phyloP scores from a whole-genome alignment of 2,329 filamentous ascomycete species.

The Trichoderma sp. region DNA sequence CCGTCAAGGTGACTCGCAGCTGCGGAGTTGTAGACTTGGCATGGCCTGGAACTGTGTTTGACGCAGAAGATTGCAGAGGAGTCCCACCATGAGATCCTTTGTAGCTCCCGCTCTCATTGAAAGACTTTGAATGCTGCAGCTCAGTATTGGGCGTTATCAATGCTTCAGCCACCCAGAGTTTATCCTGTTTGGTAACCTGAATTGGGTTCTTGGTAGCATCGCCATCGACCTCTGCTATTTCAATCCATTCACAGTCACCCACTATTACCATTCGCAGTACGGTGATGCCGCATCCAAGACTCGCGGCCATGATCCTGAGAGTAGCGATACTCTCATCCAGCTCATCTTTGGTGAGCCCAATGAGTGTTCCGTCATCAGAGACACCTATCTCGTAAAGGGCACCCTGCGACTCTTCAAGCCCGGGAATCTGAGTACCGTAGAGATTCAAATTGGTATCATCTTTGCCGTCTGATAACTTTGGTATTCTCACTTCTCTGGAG shows the following conservation, averaged over 20 bases:
- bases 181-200: constrained; percentile 40
- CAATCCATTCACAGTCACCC: constrained; percentile 76
- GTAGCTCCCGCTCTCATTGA: background rate
- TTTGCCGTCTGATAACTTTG: constrained; percentile 67
- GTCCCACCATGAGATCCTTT: background rate
- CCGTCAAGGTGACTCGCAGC: constrained; percentile 80
- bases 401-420: constrained; percentile 87
- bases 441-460: constrained; percentile 47
- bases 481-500: constrained; percentile 70
- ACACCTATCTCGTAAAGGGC: constrained; percentile 96
- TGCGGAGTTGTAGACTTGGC: constrained; percentile 64
- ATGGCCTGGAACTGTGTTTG: constrained; percentile 34
- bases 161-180: constrained; percentile 85
- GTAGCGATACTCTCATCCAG: constrained; percentile 87
- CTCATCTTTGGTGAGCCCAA: constrained; percentile 86
- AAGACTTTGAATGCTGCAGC: constrained; percentile 24
- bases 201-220: constrained; percentile 25
- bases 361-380: constrained; percentile 86
- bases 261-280: constrained; percentile 80
- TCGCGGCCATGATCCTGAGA: constrained; percentile 85
- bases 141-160: constrained; percentile 73
- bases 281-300: constrained; percentile 81
- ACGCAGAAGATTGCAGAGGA: constrained; percentile 8
- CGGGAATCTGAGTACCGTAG: constrained; percentile 63
- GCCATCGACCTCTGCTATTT: constrained; percentile 37